These are phyloP conservation scores for Cyberlindnera lachancei DNA, from an alignment of 805 yeast species.

Conservation along the genomic window DNA sequence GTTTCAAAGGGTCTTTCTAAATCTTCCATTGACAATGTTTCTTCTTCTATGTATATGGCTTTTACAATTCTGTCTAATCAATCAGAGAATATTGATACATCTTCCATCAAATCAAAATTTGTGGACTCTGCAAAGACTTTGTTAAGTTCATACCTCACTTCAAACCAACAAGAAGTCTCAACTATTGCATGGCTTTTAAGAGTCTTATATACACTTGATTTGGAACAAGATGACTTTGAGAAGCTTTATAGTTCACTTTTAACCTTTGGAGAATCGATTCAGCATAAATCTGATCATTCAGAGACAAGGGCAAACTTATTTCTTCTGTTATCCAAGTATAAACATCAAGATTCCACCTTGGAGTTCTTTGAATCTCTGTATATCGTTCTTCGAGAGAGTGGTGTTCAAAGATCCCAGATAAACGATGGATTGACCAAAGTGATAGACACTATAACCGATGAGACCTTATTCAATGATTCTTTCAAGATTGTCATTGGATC, in stretches of 20 bases:
- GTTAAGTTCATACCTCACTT: conserved; percentile 2
- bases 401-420: conserved; percentile 11
- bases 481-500: conserved; percentile 17
- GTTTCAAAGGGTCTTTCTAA: conserved; percentile 12
- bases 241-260: conserved; percentile 6
- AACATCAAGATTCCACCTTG: conserved; percentile 12
- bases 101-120: conserved; percentile 6
- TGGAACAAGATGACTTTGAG: conserved; percentile 4
- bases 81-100: not conserved
- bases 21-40: conserved; percentile 4
- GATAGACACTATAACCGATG: conserved; percentile 4
- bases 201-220: conserved; percentile 19
- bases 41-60: conserved; percentile 9
- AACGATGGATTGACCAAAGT: conserved; percentile 17
- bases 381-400: conserved; percentile 24
- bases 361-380: conserved; percentile 29
- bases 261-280: conserved; percentile 10
- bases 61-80: conserved; percentile 8
- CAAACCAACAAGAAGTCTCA: not conserved
- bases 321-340: conserved; percentile 20
- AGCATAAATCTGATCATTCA: conserved; percentile 3
- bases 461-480: conserved; percentile 9
- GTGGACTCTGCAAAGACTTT: conserved; percentile 6
- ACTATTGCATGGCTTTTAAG: conserved; percentile 26
- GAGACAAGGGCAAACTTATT: conserved; percentile 23